Conservation (phyloP, 2,329 filamentous ascomycete species). For the Balansia obtecta region DNA sequence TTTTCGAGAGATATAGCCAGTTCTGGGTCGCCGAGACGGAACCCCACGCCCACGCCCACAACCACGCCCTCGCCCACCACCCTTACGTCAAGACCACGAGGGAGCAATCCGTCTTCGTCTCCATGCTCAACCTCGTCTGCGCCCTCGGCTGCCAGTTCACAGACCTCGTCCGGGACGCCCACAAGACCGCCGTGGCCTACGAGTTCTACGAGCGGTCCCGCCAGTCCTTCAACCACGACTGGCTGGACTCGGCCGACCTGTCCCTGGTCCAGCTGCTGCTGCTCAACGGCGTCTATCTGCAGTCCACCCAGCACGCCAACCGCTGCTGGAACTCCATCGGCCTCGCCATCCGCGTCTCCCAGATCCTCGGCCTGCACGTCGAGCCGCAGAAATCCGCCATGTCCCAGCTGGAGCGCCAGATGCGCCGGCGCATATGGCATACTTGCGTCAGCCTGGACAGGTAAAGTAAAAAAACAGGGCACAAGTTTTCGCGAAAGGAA, state of each 20-base stretch:
- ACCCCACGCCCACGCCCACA: too few species aligned
- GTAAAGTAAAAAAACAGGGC: neutral
- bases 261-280: slow-evolving; percentile 2
- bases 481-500: too few species aligned
- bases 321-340: slow-evolving; percentile 5
- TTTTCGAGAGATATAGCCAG: neutral
- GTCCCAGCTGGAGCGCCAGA: slow-evolving; percentile 3
- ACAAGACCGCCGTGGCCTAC: slow-evolving; percentile 2
- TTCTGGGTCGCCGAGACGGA: neutral
- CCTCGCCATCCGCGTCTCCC: slow-evolving; percentile 3
- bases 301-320: slow-evolving; percentile 3
- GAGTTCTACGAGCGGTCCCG: slow-evolving; percentile 1
- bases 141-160: slow-evolving; percentile 4
- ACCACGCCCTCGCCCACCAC: too few species aligned
- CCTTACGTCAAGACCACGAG: neutral
- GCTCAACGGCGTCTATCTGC: slow-evolving; percentile 2
- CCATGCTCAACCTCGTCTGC: slow-evolving; percentile 3
- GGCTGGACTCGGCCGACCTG: slow-evolving; percentile 2
- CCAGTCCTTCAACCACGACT: slow-evolving; percentile 1
- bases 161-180: neutral
- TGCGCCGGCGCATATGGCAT: slow-evolving; percentile 4
- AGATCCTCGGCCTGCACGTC: slow-evolving; percentile 1
- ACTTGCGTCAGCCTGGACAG: slow-evolving; percentile 3
- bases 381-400: neutral
- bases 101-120: slow-evolving; percentile 1